These are phyloP conservation scores for Yamadazyma kitorensis DNA, from an alignment of 805 yeast species.

Conservation along the genomic window DNA sequence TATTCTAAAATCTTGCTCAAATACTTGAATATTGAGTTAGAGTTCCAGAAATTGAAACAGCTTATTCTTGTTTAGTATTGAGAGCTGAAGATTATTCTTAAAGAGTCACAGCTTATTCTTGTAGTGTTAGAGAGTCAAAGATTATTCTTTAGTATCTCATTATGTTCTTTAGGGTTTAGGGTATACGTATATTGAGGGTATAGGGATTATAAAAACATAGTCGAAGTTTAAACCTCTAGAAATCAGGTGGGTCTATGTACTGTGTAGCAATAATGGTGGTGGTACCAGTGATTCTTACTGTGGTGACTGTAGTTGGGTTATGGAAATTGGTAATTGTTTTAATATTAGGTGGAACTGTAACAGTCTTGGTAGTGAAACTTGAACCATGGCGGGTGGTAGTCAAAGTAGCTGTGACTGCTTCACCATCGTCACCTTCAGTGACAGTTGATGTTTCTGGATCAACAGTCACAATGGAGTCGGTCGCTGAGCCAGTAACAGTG, in stretches of 20 bases:
- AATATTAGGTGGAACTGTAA: constrained; percentile 10
- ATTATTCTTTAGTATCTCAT: too few species aligned
- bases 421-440: constrained; percentile 3
- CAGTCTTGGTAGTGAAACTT: constrained; percentile 8
- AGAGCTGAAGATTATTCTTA: too few species aligned
- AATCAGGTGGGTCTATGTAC: constrained; percentile 11
- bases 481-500: background rate
- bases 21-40: constrained; percentile 28
- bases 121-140: too few species aligned
- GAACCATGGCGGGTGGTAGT: constrained; percentile 7
- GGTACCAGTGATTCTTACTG: constrained; percentile 13
- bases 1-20: constrained; percentile 18
- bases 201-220: background rate
- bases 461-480: constrained; percentile 1
- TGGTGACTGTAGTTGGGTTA: constrained; percentile 13
- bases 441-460: constrained; percentile 3
- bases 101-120: background rate
- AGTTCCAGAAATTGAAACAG: constrained; percentile 17
- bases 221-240: constrained; percentile 3
- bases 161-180: background rate
- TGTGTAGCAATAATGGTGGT: constrained; percentile 14
- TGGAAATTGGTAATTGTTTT: constrained; percentile 10
- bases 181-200: constrained; percentile 2
- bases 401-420: constrained; percentile 3
- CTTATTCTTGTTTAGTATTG: constrained; percentile 7